These are phyloP conservation scores for Leishmania tarentolae DNA, from an alignment of 208 protist species.

Conservation along the genomic window DNA sequence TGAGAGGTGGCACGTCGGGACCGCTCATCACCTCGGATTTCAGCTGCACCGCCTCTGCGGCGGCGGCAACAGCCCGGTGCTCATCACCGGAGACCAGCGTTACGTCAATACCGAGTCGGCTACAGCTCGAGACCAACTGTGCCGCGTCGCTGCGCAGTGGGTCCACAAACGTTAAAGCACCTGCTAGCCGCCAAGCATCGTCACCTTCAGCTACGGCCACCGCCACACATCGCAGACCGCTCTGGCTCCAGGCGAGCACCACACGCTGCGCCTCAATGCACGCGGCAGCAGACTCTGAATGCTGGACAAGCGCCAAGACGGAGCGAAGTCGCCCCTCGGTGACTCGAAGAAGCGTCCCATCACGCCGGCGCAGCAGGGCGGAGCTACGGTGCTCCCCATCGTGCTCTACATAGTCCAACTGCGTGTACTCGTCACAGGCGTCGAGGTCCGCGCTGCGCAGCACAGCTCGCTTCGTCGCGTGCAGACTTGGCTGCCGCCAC, in stretches of 20 bases:
- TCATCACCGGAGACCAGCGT: constrained; percentile 93
- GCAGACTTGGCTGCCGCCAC: constrained; percentile 67
- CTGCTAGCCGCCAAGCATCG: constrained; percentile 62
- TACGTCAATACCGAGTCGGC: constrained; percentile 77
- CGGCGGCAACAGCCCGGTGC: constrained; percentile 11
- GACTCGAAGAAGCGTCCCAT: constrained; percentile 61
- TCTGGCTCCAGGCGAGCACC: constrained; percentile 17
- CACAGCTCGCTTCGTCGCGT: constrained; percentile 69
- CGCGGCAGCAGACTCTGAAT: constrained; percentile 17
- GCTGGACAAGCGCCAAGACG: constrained; percentile 47
- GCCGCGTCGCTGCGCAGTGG: constrained; percentile 64
- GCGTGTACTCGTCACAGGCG: constrained; percentile 56
- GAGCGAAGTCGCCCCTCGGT: constrained; percentile 72
- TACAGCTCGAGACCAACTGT: constrained; percentile 37
- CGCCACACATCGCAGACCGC: constrained; percentile 59
- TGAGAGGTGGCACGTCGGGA: constrained; percentile 9
- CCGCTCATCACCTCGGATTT: constrained; percentile 10
- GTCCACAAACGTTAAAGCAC: constrained; percentile 88
- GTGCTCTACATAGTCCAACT: constrained; percentile 42
- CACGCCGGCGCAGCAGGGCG: constrained; percentile 42
- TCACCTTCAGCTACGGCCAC: constrained; percentile 44
- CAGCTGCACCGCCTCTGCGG: constrained; percentile 9
- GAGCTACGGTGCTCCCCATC: constrained; percentile 39
- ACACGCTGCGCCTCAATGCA: constrained; percentile 23
- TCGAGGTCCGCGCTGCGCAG: constrained; percentile 58